phyloP scores from a whole-genome alignment of 2,329 filamentous ascomycete genomes.

The Colletotrichum cereale region DNA sequence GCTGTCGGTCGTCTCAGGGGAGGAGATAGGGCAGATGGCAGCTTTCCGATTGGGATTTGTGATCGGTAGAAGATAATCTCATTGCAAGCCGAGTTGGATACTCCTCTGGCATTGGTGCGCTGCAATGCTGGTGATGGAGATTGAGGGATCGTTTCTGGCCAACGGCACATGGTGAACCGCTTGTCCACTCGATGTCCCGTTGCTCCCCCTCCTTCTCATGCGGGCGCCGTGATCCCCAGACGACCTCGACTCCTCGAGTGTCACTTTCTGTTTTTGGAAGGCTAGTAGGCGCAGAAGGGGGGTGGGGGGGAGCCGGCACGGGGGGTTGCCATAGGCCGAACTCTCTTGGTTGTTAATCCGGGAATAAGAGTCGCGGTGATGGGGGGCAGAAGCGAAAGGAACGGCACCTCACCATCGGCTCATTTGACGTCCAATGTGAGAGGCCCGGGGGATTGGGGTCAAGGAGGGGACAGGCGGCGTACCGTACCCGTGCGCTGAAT shows the following conservation, averaged over 20 bases:
- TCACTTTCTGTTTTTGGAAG: constrained; percentile 27
- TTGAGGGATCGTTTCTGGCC: background rate
- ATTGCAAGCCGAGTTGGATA: background rate
- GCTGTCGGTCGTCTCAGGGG: background rate
- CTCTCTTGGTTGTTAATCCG: background rate
- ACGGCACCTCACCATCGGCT: background rate
- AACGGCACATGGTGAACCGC: background rate
- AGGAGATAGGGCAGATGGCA: background rate
- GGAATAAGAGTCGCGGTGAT: background rate
- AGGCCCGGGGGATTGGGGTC: too few relatives aligned
- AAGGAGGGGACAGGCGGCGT: background rate
- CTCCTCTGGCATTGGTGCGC: background rate
- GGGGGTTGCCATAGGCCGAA: background rate
- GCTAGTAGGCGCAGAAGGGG: background rate
- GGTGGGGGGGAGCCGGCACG: background rate
- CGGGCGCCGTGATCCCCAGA: background rate
- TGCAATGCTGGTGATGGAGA: background rate
- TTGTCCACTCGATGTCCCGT: background rate
- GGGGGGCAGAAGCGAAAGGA: background rate
- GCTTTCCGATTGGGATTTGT: background rate
- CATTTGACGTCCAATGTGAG: background rate
- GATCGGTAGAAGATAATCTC: background rate
- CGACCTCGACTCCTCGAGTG: constrained; percentile 1
- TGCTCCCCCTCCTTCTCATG: background rate
- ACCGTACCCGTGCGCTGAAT: constrained; percentile 18